These are phyloP conservation scores for Monosporozyma yasuniensis DNA, from an alignment of 805 yeast species.

Conservation along the genomic window DNA sequence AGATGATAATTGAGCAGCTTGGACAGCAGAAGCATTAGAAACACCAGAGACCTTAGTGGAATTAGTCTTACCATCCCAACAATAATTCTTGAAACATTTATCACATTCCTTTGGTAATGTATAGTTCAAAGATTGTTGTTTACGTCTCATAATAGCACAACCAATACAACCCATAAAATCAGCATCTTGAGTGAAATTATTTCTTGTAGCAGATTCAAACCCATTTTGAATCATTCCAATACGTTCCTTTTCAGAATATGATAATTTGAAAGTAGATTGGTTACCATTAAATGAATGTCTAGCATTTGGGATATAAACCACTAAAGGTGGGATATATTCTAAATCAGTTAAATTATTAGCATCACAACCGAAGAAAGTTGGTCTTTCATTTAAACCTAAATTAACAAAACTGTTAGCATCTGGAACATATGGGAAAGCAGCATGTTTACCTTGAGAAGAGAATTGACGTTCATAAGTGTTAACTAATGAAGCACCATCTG, in stretches of 20 bases:
- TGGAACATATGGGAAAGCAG: constrained; percentile 76
- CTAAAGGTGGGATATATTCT: constrained; percentile 54
- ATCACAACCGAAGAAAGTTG: constrained; percentile 80
- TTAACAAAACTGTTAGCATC: constrained; percentile 51
- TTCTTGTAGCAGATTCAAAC: constrained; percentile 56
- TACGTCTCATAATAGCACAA: constrained; percentile 75
- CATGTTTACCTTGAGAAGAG: constrained; percentile 41
- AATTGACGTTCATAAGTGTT: constrained; percentile 54
- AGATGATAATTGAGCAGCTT: constrained; percentile 7
- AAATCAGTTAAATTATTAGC: constrained; percentile 51
- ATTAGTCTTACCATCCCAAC: constrained; percentile 54
- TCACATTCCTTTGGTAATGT: constrained; percentile 59
- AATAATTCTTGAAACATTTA: constrained; percentile 59
- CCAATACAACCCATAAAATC: constrained; percentile 70
- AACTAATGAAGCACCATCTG: constrained; percentile 55
- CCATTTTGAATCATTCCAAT: constrained; percentile 62
- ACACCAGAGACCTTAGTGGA: constrained; percentile 16
- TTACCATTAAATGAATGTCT: constrained; percentile 59
- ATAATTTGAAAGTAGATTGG: constrained; percentile 62
- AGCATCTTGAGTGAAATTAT: constrained; percentile 56
- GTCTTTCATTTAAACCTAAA: constrained; percentile 53
- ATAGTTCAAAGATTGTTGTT: constrained; percentile 56
- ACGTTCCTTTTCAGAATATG: constrained; percentile 50
- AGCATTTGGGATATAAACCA: constrained; percentile 69
- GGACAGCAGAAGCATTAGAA: neutral